Conservation (phyloP, 371 early-diverging fungal species). For the Apophysomyces trapeziformis region DNA sequence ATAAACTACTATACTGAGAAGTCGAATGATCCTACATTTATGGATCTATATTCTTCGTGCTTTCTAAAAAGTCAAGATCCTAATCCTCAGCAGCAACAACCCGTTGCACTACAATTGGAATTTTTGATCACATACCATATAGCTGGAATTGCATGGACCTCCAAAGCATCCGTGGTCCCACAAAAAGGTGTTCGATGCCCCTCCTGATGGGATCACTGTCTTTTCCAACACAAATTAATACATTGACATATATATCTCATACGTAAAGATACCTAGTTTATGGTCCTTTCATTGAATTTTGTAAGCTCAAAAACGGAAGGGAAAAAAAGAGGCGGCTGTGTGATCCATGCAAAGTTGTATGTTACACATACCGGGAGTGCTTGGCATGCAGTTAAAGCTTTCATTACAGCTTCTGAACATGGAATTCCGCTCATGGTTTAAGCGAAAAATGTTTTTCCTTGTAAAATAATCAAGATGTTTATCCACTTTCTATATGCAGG, state of each 20-base stretch:
- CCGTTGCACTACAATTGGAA: neutral
- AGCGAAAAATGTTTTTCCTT: too few species aligned
- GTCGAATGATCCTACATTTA: neutral
- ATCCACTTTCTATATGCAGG: too few species aligned
- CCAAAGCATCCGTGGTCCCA: constrained; percentile 9
- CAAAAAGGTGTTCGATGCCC: constrained; percentile 16
- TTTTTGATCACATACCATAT: constrained; percentile 19
- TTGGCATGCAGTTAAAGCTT: too few species aligned
- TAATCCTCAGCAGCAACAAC: constrained; percentile 1
- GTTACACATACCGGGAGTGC: neutral
- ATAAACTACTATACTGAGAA: constrained; percentile 20
- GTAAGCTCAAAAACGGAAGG: neutral
- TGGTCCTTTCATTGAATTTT: neutral
- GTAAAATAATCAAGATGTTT: too few species aligned
- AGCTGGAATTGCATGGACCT: constrained; percentile 15
- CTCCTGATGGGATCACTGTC: neutral
- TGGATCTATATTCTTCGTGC: constrained; percentile 13
- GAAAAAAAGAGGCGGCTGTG: neutral
- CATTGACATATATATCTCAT: neutral
- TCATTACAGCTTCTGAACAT: too few species aligned
- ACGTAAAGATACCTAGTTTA: neutral
- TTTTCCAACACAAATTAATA: neutral
- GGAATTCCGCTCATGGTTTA: too few species aligned
- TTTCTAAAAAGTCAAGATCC: constrained; percentile 1
- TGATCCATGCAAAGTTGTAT: neutral